phyloP scores from a whole-genome alignment of 176 grass and related monocot genomes.

The Areca catechu region DNA sequence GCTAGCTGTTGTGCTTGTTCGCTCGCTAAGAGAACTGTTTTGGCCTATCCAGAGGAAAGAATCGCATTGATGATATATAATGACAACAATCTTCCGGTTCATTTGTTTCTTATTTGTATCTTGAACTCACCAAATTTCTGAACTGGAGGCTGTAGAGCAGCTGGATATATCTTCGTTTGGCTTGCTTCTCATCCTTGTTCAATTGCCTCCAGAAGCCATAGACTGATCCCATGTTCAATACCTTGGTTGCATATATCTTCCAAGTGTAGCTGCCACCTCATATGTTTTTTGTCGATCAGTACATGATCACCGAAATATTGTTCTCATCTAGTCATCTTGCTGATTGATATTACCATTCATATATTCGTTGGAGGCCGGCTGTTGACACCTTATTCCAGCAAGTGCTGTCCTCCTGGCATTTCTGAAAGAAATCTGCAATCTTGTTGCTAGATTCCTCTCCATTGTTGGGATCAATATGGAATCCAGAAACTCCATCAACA shows the following conservation, averaged over 20 bases:
- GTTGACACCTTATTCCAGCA: conserved; percentile 90
- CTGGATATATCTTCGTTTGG: conserved; percentile 62
- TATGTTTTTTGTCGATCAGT: too few species aligned
- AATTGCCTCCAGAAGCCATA: conserved; percentile 81
- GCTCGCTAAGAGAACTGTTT: conserved; percentile 19
- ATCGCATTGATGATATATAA: too few species aligned
- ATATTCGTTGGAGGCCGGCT: conserved; percentile 77
- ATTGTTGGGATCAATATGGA: conserved; percentile 76
- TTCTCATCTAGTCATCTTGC: too few species aligned
- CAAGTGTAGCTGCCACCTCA: conserved; percentile 58
- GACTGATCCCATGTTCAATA: conserved; percentile 72
- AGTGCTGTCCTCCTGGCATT: conserved; percentile 58
- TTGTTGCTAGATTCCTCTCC: conserved; percentile 61
- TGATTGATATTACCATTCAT: conserved; percentile 48
- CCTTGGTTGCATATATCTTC: conserved; percentile 87
- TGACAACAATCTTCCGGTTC: too few species aligned
- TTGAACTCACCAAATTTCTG: conserved; percentile 49
- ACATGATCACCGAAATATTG: too few species aligned
- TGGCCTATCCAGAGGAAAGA: conserved; percentile 25
- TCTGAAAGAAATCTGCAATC: conserved; percentile 83
- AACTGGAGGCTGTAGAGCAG: conserved; percentile 80
- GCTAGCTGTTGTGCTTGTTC: conserved; percentile 21
- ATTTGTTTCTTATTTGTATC: not conserved
- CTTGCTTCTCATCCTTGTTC: conserved; percentile 59
- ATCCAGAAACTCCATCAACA: conserved; percentile 77